These are phyloP conservation scores for Grosmannia clavigera DNA, from an alignment of 2,329 filamentous ascomycete species.

Conservation along the genomic window DNA sequence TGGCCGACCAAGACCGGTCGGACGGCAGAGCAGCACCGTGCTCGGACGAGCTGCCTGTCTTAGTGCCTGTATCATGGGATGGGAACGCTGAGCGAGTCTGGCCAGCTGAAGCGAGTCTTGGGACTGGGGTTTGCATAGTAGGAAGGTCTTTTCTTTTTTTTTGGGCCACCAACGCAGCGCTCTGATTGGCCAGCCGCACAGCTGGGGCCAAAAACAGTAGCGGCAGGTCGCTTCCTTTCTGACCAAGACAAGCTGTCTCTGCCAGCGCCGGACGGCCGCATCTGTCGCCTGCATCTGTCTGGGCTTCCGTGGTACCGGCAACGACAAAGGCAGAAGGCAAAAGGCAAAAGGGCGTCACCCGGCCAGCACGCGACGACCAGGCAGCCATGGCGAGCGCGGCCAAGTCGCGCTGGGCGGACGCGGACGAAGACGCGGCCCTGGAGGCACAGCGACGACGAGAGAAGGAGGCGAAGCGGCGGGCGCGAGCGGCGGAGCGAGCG, in stretches of 20 bases:
- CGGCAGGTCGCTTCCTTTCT: not conserved
- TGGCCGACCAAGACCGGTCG: not conserved
- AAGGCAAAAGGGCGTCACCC: too few relatives aligned
- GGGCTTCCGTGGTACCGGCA: too few relatives aligned
- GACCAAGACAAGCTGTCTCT: not conserved
- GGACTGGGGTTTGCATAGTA: too few relatives aligned
- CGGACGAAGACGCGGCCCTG: slow-evolving; percentile 65
- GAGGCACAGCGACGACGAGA: slow-evolving; percentile 63
- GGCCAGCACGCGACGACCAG: too few relatives aligned
- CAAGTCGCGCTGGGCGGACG: slow-evolving; percentile 79
- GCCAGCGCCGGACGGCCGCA: not conserved
- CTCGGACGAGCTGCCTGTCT: not conserved
- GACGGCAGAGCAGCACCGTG: too few relatives aligned
- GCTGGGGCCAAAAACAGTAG: not conserved
- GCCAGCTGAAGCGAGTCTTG: too few relatives aligned
- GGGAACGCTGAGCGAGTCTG: too few relatives aligned
- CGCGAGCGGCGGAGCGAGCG: slow-evolving; percentile 47
- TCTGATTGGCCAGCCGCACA: slow-evolving; percentile 1
- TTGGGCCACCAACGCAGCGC: not conserved
- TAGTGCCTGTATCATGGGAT: not conserved
- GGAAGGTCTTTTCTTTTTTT: not conserved
- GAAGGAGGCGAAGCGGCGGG: slow-evolving; percentile 79
- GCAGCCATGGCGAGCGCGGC: slow-evolving; percentile 42
- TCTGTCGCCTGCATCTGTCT: not conserved
- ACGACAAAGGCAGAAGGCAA: too few relatives aligned